phyloP scores from a whole-genome alignment of 495 filamentous ascomycete genomes.

The Penicillium chermesinum region DNA sequence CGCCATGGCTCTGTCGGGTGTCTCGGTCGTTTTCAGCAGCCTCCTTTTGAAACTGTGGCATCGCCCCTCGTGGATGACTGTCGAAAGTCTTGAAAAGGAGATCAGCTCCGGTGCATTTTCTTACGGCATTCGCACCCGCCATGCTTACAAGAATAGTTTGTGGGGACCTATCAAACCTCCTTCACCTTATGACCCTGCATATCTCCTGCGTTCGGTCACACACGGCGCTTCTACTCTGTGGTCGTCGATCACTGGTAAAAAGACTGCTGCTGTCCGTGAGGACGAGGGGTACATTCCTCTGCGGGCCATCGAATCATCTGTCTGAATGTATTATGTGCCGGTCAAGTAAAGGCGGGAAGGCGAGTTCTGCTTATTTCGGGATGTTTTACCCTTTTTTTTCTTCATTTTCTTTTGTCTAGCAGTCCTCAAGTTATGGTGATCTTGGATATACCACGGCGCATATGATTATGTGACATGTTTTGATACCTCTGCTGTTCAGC shows the following conservation, averaged over 20 bases:
- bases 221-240: slow-evolving; percentile 17
- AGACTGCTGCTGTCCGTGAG: slow-evolving; percentile 11
- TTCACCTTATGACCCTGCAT: slow-evolving; percentile 16
- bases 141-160: slow-evolving; percentile 26
- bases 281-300: slow-evolving; percentile 44
- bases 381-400: too few species aligned
- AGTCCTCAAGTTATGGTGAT: background rate
- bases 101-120: slow-evolving; percentile 15
- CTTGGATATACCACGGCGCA: too few species aligned
- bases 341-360: too few species aligned
- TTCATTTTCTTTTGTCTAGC: too few species aligned
- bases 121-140: background rate
- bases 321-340: slow-evolving; percentile 16
- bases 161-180: slow-evolving; percentile 25
- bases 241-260: slow-evolving; percentile 27
- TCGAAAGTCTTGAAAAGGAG: slow-evolving; percentile 56
- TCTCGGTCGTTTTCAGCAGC: slow-evolving; percentile 83
- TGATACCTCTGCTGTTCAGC: too few species aligned
- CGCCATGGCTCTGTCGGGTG: slow-evolving; percentile 88
- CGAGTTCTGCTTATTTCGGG: too few species aligned
- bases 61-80: slow-evolving; percentile 84
- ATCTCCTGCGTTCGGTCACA: slow-evolving; percentile 17
- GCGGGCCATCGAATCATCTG: slow-evolving; percentile 35
- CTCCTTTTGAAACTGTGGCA: slow-evolving; percentile 83
- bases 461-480: too few species aligned